phyloP scores from a whole-genome alignment of 169 alveolate genomes.

The Neospora caninum region DNA sequence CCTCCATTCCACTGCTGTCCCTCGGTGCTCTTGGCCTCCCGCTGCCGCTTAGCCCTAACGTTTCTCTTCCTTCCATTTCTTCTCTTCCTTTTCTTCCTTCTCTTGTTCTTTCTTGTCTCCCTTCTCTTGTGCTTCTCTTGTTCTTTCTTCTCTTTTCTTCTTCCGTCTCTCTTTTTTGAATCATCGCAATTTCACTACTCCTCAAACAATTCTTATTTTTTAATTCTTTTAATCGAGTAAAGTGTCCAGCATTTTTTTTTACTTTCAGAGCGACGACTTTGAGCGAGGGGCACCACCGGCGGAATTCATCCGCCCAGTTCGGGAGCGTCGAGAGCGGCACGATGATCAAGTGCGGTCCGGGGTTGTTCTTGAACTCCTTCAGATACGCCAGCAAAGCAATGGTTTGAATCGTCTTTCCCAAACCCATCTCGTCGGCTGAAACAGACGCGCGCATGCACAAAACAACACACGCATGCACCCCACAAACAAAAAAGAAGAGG shows the following conservation, averaged over 20 bases:
- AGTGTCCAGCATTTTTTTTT: too few species aligned
- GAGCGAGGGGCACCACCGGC: slow-evolving; percentile 93
- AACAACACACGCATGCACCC: neutral
- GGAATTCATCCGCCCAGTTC: slow-evolving; percentile 93
- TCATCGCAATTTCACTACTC: too few species aligned
- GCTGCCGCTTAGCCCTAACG: too few species aligned
- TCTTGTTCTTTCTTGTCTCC: neutral
- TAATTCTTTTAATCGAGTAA: too few species aligned
- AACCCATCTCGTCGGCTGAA: slow-evolving; percentile 74
- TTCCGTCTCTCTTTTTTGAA: too few species aligned
- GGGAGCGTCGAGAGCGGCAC: slow-evolving; percentile 94
- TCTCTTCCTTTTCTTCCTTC: neutral
- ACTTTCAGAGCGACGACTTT: slow-evolving; percentile 84
- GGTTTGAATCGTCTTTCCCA: slow-evolving; percentile 66
- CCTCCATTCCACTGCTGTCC: too few species aligned
- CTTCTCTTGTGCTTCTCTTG: too few species aligned
- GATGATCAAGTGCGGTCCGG: slow-evolving; percentile 62
- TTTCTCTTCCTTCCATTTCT: too few species aligned
- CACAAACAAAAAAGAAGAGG: neutral
- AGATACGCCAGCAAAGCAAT: slow-evolving; percentile 67
- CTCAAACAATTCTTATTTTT: too few species aligned
- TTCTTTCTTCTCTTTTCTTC: too few species aligned
- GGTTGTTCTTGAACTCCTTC: slow-evolving; percentile 30
- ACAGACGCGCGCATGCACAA: neutral
- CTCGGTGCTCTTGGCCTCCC: too few species aligned